These are phyloP conservation scores for Paecilomyces formosus DNA, from an alignment of 2,329 filamentous ascomycete genomes.

Conservation along the genomic window DNA sequence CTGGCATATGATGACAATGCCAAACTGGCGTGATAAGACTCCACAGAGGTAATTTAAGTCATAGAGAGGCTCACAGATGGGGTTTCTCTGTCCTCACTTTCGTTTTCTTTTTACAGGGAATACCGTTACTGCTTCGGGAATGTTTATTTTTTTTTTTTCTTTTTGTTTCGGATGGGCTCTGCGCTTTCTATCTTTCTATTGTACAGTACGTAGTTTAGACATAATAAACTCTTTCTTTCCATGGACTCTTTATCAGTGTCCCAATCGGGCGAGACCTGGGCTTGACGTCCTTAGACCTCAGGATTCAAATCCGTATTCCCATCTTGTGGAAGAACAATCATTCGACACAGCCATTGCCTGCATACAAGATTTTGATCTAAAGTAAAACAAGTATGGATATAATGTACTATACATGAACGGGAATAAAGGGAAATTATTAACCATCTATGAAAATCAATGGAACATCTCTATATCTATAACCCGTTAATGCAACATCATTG, in stretches of 20 bases:
- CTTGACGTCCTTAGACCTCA: too few relatives aligned
- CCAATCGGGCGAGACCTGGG: too few relatives aligned
- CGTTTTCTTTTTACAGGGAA: not conserved
- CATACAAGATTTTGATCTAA: not conserved
- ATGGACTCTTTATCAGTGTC: too few relatives aligned
- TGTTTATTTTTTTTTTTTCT: too few relatives aligned
- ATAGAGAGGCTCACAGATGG: not conserved
- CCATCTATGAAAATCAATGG: not conserved
- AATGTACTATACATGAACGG: not conserved
- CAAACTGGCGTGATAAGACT: conserved; percentile 8
- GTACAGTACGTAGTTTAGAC: too few relatives aligned
- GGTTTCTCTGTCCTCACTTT: not conserved
- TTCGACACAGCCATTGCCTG: not conserved
- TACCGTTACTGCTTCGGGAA: not conserved
- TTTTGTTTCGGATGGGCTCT: too few relatives aligned
- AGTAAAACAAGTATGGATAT: not conserved
- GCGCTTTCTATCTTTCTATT: too few relatives aligned
- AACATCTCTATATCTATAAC: not conserved
- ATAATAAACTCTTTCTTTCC: too few relatives aligned
- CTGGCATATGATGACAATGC: conserved; percentile 12
- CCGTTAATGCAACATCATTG: not conserved
- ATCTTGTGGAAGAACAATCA: too few relatives aligned
- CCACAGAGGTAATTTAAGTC: conserved; percentile 1
- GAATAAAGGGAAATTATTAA: not conserved
- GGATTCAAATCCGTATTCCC: too few relatives aligned